These are phyloP conservation scores for Colletotrichum tropicale DNA, from an alignment of 2,329 filamentous ascomycete species.

Conservation along the genomic window DNA sequence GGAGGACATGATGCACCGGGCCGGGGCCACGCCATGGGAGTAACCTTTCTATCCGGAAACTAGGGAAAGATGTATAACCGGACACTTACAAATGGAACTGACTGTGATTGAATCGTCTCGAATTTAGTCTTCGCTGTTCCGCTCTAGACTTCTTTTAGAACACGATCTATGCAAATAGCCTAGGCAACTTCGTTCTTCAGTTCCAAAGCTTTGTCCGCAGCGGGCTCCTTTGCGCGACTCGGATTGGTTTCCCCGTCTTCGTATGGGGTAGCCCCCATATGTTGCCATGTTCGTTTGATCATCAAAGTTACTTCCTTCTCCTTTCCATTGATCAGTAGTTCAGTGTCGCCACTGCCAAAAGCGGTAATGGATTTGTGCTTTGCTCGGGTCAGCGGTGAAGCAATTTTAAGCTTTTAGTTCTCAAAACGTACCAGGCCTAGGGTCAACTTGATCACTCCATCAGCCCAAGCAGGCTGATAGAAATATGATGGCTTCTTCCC, in stretches of 20 bases:
- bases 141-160: neutral
- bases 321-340: slow-evolving; percentile 44
- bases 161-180: too few relatives aligned
- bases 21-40: neutral
- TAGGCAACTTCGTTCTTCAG: neutral
- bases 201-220: neutral
- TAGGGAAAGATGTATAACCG: neutral
- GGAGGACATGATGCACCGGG: neutral
- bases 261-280: slow-evolving; percentile 50
- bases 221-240: neutral
- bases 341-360: slow-evolving; percentile 45
- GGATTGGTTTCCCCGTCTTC: slow-evolving; percentile 33
- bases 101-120: neutral
- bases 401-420: neutral
- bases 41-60: neutral
- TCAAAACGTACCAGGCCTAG: slow-evolving; percentile 50
- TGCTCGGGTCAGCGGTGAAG: neutral
- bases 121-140: neutral
- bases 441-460: slow-evolving; percentile 58
- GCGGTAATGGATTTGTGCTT: slow-evolving; percentile 51
- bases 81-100: neutral
- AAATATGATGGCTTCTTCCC: slow-evolving; percentile 39
- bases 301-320: slow-evolving; percentile 50
- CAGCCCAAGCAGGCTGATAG: slow-evolving; percentile 50
- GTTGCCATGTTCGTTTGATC: slow-evolving; percentile 44